These are phyloP conservation scores for Sclerospora graminicola DNA, from an alignment of 352 stramenopile species.

Conservation along the genomic window DNA sequence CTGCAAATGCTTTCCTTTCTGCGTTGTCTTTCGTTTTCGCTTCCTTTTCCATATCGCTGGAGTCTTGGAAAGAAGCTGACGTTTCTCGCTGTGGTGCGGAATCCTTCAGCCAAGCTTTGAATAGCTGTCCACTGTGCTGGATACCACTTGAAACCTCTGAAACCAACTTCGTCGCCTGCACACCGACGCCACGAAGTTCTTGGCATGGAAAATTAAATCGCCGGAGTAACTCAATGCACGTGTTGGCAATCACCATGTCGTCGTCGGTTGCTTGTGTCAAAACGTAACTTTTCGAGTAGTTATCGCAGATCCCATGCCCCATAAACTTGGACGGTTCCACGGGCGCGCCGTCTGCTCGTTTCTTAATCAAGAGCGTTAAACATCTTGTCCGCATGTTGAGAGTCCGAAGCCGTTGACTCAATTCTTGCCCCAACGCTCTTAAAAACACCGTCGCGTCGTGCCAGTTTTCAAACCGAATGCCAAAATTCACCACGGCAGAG, in stretches of 20 bases:
- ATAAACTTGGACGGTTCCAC: conserved; percentile 82
- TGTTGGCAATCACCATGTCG: conserved; percentile 32
- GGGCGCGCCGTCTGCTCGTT: conserved; percentile 48
- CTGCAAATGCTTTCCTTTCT: background rate
- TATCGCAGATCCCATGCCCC: conserved; percentile 80
- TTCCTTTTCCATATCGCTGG: background rate
- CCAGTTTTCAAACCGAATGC: conserved; percentile 81
- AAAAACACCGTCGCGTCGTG: conserved; percentile 76
- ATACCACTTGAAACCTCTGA: conserved; percentile 9
- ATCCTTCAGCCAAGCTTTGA: conserved; percentile 46
- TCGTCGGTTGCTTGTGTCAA: conserved; percentile 50
- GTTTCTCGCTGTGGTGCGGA: conserved; percentile 1
- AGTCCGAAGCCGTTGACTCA: conserved; percentile 47
- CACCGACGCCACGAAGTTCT: conserved; percentile 62
- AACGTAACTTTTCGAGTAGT: conserved; percentile 67
- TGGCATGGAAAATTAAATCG: conserved; percentile 46
- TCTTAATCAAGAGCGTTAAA: conserved; percentile 82
- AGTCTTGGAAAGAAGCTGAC: background rate
- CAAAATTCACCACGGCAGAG: conserved; percentile 89
- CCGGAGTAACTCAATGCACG: conserved; percentile 45
- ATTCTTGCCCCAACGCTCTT: conserved; percentile 61
- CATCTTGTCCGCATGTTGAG: conserved; percentile 48
- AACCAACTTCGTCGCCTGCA: conserved; percentile 69
- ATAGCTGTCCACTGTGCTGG: conserved; percentile 27
- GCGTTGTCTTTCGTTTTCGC: conserved; percentile 5